Conservation (phyloP, 176 grass and related monocot genomes). For the Eragrostis curvula region DNA sequence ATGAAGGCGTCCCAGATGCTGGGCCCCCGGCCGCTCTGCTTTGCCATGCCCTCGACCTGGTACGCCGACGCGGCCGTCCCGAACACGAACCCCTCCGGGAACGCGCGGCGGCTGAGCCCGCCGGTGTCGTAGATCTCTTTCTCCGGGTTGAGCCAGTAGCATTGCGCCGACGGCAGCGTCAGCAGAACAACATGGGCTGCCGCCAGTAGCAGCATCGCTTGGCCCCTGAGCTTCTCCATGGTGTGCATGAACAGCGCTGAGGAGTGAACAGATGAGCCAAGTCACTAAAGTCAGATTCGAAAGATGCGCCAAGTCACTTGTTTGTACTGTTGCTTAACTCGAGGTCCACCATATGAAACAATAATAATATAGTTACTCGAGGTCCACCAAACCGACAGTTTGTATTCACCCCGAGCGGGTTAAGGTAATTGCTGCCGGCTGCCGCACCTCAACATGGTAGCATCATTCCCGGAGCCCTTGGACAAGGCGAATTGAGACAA, state of each 20-base stretch:
- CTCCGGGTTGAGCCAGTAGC: constrained; percentile 45
- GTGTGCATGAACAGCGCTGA: background rate
- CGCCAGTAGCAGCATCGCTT: constrained; percentile 10
- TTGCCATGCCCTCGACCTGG: constrained; percentile 88
- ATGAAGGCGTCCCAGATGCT: constrained; percentile 87
- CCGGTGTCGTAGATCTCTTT: constrained; percentile 40
- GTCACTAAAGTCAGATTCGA: too few species aligned
- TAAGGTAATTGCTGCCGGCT: too few species aligned
- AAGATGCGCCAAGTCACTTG: background rate
- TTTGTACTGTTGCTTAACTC: background rate
- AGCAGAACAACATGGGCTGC: constrained; percentile 12
- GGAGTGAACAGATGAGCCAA: too few species aligned
- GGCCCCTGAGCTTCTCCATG: constrained; percentile 11
- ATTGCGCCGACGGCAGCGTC: constrained; percentile 26
- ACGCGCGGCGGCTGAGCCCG: constrained; percentile 51
- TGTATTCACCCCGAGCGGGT: too few species aligned
- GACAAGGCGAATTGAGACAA: too few species aligned
- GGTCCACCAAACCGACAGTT: too few species aligned
- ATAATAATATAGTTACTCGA: too few species aligned
- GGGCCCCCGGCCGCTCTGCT: constrained; percentile 53
- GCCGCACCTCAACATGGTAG: too few species aligned
- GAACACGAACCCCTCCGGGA: constrained; percentile 68
- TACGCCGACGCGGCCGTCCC: constrained; percentile 79
- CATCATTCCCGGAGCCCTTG: too few species aligned
- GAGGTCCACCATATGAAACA: background rate